Conservation (phyloP, 441 rosid species). For the Gossypium schwendimanii region DNA sequence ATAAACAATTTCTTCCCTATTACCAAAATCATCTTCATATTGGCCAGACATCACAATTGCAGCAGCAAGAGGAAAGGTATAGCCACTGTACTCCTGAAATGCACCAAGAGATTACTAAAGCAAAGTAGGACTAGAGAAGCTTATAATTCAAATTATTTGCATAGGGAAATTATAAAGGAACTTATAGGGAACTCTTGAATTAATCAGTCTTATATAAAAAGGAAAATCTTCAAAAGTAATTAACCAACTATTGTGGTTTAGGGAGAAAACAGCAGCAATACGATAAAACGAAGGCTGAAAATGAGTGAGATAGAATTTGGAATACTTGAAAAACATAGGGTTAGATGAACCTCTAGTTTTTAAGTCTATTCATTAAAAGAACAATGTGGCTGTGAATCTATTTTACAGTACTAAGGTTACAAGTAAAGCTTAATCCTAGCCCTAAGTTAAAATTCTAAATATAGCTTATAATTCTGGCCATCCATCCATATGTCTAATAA, state of each 20-base stretch:
- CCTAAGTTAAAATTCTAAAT: neutral
- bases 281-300: neutral
- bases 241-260: neutral
- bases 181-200: neutral
- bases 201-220: neutral
- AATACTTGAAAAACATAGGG: neutral
- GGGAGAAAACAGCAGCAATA: neutral
- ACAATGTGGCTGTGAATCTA: neutral
- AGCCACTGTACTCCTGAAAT: constrained; percentile 14
- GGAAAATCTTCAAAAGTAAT: neutral
- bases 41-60: constrained; percentile 34
- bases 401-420: neutral
- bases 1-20: constrained; percentile 31
- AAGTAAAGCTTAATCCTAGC: neutral
- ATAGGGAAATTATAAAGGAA: neutral
- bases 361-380: neutral
- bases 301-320: neutral
- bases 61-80: constrained; percentile 29
- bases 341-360: neutral
- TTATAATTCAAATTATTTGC: neutral
- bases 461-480: neutral
- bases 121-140: neutral
- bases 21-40: constrained; percentile 34
- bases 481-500: neutral
- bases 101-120: constrained; percentile 17